Base-by-base conservation (phyloP, 73 alveolate species). In the Uronychia setigera region DNA sequence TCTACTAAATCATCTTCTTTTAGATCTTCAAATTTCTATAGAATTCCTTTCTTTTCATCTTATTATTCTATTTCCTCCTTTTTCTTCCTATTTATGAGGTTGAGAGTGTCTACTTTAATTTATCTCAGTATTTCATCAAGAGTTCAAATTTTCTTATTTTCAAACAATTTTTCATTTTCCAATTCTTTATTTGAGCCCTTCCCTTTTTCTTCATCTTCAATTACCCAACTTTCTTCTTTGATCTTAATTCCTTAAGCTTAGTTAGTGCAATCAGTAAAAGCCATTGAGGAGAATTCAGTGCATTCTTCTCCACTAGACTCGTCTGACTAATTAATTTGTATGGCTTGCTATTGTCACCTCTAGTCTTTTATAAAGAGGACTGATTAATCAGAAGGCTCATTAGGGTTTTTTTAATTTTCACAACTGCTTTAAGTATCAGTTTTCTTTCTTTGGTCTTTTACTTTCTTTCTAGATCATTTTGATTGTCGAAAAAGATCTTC, bases 11-110 rank as follows among this genome's bases (percentile, higher is more conserved):
- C 59, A 27, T 85, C 86, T 11, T 27, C 67, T 11, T 19, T 31
- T 33, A 32, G 30, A 76, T 85, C 80, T 30, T 1, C 58, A 33
- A 1, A 85, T 27, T 29, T 77, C 11, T 26, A 57, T 84, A 26
- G 77, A 60, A 74, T 85, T 27, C 83, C 80, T 85, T 11, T 26
- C 82, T 77, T 11, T 32, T 1, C 27, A 46, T 77, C 46, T 85
- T 77, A 31, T 46, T 26, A 13, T 0, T 11, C 30, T n/a, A 28
- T 67, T 33, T 32, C 76, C 33, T 25, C 30, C 27, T 14, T 74
- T 33, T 75, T 34, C 74, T 35, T 83, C 34, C 60, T 74, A 33
- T 31, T 85, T 33, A 28, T 77, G 75, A n/a, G 76, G 79, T 19
- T 35, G 58, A 1, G 58, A 75, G 31, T 84, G 81, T 78, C 77